Evolutionary conservation across 1,139 yeast species (phyloP).

Genomic region (Pichia sp.): DNA sequence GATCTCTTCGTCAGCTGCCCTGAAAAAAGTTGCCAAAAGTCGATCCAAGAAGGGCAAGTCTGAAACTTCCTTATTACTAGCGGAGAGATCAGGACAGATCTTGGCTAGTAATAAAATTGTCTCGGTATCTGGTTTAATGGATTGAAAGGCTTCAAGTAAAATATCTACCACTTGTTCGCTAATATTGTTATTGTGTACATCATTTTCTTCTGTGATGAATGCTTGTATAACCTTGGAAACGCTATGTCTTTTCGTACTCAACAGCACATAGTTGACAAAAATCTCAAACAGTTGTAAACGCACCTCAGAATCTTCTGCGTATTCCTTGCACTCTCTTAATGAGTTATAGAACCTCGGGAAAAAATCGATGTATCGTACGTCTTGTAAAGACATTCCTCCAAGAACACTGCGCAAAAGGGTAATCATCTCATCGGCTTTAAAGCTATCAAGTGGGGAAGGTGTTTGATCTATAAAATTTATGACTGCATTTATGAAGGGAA

Average conservation of each 20-base stretch:
- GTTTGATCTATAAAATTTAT: conserved; percentile 29
- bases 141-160: conserved; percentile 29
- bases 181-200: conserved; percentile 17
- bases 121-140: conserved; percentile 27
- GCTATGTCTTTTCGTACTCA: conserved; percentile 27
- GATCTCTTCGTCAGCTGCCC: conserved; percentile 29
- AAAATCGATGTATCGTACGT: conserved; percentile 29
- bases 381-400: conserved; percentile 28
- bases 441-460: conserved; percentile 24
- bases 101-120: conserved; percentile 24
- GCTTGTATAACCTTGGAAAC: conserved; percentile 27
- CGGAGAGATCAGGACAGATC: conserved; percentile 20
- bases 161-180: conserved; percentile 25
- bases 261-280: conserved; percentile 30
- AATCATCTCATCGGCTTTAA: conserved; percentile 26
- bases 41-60: conserved; percentile 8
- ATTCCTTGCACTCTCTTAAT: conserved; percentile 26
- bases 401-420: conserved; percentile 23
- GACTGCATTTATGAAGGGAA: conserved; percentile 28
- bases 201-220: conserved; percentile 26
- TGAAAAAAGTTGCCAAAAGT: conserved; percentile 24
- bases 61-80: conserved; percentile 12
- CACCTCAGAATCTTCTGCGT: conserved; percentile 17
- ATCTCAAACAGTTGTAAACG: conserved; percentile 31
- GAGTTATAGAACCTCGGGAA: conserved; percentile 32